Conservation (phyloP, 306 rosid species). For the Trichosanthes truncata region DNA sequence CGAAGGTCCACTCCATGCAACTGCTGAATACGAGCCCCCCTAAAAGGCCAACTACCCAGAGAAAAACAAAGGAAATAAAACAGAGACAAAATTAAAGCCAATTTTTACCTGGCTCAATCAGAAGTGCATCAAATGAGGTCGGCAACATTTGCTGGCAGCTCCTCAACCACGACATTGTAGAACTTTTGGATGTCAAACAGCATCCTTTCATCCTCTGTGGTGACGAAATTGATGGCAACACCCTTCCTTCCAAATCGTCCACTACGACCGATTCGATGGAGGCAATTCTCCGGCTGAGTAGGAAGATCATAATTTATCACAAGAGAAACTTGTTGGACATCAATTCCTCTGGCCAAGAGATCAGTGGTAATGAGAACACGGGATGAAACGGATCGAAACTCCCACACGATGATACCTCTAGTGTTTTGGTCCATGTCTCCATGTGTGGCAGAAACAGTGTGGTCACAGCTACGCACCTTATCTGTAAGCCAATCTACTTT, state of each 20-base stretch:
- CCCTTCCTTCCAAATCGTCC: constrained; percentile 67
- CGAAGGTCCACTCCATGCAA: neutral
- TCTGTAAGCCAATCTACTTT: constrained; percentile 63
- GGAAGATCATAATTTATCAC: constrained; percentile 65
- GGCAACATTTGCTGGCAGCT: constrained; percentile 62
- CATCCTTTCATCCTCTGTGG: constrained; percentile 52
- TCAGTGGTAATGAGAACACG: constrained; percentile 64
- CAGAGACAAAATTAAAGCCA: constrained; percentile 21
- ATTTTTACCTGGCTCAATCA: constrained; percentile 10
- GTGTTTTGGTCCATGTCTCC: constrained; percentile 82
- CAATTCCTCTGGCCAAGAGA: constrained; percentile 62
- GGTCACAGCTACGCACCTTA: constrained; percentile 57
- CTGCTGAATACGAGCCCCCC: neutral
- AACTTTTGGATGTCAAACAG: constrained; percentile 54
- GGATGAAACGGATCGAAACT: constrained; percentile 69
- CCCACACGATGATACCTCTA: constrained; percentile 68
- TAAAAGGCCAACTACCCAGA: constrained; percentile 20
- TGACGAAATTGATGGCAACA: constrained; percentile 64
- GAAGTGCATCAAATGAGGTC: constrained; percentile 49
- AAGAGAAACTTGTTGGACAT: constrained; percentile 62
- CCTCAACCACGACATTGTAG: constrained; percentile 50
- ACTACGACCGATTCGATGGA: constrained; percentile 64
- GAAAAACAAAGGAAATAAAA: constrained; percentile 14
- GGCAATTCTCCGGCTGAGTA: constrained; percentile 63
- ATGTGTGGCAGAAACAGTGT: constrained; percentile 61